Evolutionary conservation across 371 early-diverging fungal genomes (phyloP).

Genomic region (Apophysomyces variabilis): DNA sequence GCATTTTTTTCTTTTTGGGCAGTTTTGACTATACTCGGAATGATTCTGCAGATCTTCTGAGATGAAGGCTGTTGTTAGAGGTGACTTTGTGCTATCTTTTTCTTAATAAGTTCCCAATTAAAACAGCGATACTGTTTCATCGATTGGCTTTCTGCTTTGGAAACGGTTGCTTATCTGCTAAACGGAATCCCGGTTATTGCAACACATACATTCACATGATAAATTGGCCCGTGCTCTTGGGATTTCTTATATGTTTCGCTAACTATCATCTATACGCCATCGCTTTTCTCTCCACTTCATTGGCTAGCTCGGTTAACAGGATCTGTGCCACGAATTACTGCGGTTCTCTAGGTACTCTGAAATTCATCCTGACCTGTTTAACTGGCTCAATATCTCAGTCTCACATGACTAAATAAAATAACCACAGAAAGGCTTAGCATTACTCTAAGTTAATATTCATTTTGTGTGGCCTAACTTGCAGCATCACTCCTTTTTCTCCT

Average conservation of each 20-base stretch:
- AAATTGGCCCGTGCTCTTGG: constrained; percentile 4
- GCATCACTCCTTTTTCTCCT: too few species aligned
- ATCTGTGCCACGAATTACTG: not conserved
- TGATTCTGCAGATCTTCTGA: constrained; percentile 7
- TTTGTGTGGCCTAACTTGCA: too few species aligned
- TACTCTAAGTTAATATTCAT: too few species aligned
- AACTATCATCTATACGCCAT: constrained; percentile 5
- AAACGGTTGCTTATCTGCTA: not conserved
- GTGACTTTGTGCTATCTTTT: not conserved
- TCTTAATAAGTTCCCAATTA: not conserved
- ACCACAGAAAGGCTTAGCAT: too few species aligned
- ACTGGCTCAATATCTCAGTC: too few species aligned
- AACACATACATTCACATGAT: constrained; percentile 4
- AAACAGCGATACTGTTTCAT: not conserved
- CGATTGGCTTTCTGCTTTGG: not conserved
- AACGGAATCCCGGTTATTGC: constrained; percentile 3
- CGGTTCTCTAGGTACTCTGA: not conserved
- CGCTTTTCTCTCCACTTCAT: not conserved
- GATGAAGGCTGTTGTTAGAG: not conserved
- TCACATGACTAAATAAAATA: too few species aligned
- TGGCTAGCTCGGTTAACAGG: not conserved
- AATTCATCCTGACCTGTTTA: not conserved
- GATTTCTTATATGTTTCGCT: not conserved
- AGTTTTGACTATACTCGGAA: constrained; percentile 7
- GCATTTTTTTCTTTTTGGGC: constrained; percentile 1